Evolutionary conservation across 345 rosid genomes (phyloP), one percentile per base, ranked within the genome.

Genomic region (Rubroshorea leprosula): DNA sequence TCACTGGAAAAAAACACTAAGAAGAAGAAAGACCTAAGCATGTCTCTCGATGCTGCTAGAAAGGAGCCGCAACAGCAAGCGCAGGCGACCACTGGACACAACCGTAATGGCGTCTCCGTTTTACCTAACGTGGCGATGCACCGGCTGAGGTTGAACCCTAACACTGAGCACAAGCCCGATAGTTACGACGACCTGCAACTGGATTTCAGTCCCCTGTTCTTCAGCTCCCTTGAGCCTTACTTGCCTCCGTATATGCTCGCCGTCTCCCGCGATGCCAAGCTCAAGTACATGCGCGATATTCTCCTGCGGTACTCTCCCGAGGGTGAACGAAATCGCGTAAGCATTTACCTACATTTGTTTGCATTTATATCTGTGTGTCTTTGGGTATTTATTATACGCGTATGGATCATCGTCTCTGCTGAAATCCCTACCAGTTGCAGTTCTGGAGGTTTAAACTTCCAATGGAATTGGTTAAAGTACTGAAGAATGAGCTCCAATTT

Each of bases 151-250:
- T 75, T 74, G 76, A 61, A 67, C 60, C 89, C 94, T 3, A 83
- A 60, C 61, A 46, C 69, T 54, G 87, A 87, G 38, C 94, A 83
- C 78, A 72, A 73, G 55, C 86, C 95, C 7, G 95, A 86, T 6
- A 79, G 65, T 83, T 91, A 91, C 64, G 95, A 91, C 21, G 98
- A 81, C 78, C 68, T 91, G 47, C 80, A 66, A 56, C 58, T 73
- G 71, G 92, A 81, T 17, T 88, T 79, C 71, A 81, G 75, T 54
- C 90, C 92, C 21, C 58, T 69, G 54, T 84, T 91, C 41, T 85
- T 85, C 65, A 85, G 85, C 79, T 85, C 98, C 2, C 85, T 88
- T 10, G 96, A 88, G 83, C 74, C 84, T 0, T 82, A 85, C 83
- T 71, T 88, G 53, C 98, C 98, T 12, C 71, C 81, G 0, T 15